A percentile compares a stretch with the other conserved stretches of the same genome.
These are phyloP conservation scores for Xylariaceae sp. DNA, from an alignment of 2,329 filamentous ascomycete genomes.

Conservation along the genomic window DNA sequence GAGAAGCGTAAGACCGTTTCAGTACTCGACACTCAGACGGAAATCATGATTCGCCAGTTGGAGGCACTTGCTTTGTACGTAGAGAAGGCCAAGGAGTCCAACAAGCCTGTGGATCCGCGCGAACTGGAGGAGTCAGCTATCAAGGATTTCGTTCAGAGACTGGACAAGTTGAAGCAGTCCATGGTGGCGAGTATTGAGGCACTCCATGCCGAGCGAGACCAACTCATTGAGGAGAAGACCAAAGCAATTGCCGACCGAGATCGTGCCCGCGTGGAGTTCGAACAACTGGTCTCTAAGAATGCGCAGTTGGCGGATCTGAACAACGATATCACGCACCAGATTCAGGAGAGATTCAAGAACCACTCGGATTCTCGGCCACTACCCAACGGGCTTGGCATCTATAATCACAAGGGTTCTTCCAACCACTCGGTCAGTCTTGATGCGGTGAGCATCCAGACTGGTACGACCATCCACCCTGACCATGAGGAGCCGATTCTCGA, in stretches of 20 bases:
- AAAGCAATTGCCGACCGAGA: conserved; percentile 81
- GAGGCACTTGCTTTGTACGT: conserved; percentile 86
- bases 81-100: conserved; percentile 76
- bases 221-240: conserved; percentile 77
- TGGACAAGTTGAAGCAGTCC: conserved; percentile 55
- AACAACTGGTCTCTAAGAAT: conserved; percentile 91
- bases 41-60: conserved; percentile 89
- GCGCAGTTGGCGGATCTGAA: conserved; percentile 91
- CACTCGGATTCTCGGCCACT: conserved; percentile 55
- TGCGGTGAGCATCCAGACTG: conserved; percentile 49
- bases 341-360: conserved; percentile 82
- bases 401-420: conserved; percentile 48
- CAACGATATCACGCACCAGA: conserved; percentile 88
- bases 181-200: conserved; percentile 56
- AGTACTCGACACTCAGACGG: conserved; percentile 85
- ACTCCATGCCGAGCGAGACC: conserved; percentile 67
- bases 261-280: conserved; percentile 90
- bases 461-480: conserved; percentile 55
- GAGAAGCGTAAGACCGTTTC: conserved; percentile 97
- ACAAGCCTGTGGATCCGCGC: conserved; percentile 71
- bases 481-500: conserved; percentile 63
- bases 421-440: conserved; percentile 50
- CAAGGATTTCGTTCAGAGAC: conserved; percentile 78
- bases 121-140: conserved; percentile 86
- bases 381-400: conserved; percentile 54